A percentile compares a stretch with the other conserved stretches of the same genome.
phyloP scores from a whole-genome alignment of 495 filamentous ascomycete genomes.

The Apiosordaria backusii region DNA sequence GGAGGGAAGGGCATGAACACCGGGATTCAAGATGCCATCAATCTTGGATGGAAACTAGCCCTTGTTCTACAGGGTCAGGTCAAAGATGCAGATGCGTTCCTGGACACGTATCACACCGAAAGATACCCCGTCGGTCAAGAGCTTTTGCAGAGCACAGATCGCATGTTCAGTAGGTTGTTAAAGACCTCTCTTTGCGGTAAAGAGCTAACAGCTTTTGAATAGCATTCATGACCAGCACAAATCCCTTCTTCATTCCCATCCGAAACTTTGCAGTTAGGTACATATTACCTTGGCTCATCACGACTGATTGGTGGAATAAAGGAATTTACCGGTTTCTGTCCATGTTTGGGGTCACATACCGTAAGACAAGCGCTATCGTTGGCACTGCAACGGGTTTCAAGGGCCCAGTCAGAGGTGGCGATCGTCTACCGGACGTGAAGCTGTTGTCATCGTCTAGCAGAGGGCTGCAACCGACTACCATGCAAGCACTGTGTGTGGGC shows the following conservation, averaged over 20 bases:
- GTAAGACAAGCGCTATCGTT: background rate
- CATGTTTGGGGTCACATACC: constrained; percentile 15
- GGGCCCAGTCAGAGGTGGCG: background rate
- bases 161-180: background rate
- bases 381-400: background rate
- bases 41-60: constrained; percentile 56
- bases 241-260: constrained; percentile 28
- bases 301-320: background rate
- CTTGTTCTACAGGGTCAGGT: constrained; percentile 26
- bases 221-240: constrained; percentile 32
- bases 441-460: constrained; percentile 12
- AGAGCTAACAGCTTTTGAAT: background rate
- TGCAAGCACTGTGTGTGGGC: constrained; percentile 32
- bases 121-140: constrained; percentile 34
- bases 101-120: constrained; percentile 41
- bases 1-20: constrained; percentile 62
- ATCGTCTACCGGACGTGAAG: background rate
- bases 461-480: constrained; percentile 18
- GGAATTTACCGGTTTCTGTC: constrained; percentile 24
- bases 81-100: constrained; percentile 15
- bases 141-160: constrained; percentile 32
- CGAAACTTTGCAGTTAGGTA: constrained; percentile 35
- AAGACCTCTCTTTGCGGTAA: constrained; percentile 29
- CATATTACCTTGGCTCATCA: constrained; percentile 34
- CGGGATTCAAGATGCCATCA: constrained; percentile 56